Evolutionary conservation across 2,329 filamentous ascomycete species (phyloP), one percentile per base, ranked within the genome.

Genomic region (Fusarium sp.): DNA sequence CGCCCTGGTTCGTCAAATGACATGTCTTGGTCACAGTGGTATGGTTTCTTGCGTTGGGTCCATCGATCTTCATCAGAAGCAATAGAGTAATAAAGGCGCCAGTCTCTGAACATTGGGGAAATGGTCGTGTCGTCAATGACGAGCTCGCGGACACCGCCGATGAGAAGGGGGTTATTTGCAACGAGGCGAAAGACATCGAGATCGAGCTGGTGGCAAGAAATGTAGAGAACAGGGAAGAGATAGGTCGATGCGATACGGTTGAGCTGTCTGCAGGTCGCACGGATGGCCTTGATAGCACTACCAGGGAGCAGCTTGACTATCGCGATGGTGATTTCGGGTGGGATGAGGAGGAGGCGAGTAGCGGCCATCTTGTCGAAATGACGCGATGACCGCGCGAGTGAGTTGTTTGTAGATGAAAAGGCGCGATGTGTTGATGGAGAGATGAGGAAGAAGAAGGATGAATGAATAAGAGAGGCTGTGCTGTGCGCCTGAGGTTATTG

Each of bases 71-170:
- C n/a, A n/a, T n/a, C n/a, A n/a, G n/a, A n/a, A n/a, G n/a, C n/a
- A n/a, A n/a, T n/a, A n/a, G n/a, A n/a, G n/a, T n/a, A 53, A 53
- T 35, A 15, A 6, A 19, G 19, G 2, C 19, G 19, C 19, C 19
- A 19, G 19, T 19, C 19, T 2, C 2, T 3, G 19, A 19, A 19
- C 19, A 19, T 19, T 19, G 48, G 10, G 1, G 56, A 19, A 7
- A 64, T 9, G 2, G 60, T 64, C 1, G 60, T 64, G 28, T 65
- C 55, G 3, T 65, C 57, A 6, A 65, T 50, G 3, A 65, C n/a
- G 0, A 65, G 41, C 19, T 65, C 57, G 2, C 22, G 29, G 0
- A 62, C 59, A 0, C 55, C 40, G 0, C 57, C 22, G 4, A 65
- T 38, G 0, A 65, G 36, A 2, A 61, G 24, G 0, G 53, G 49